Base-by-base conservation (phyloP, 495 filamentous ascomycete genomes). In the Hypoxylon rickii region DNA sequence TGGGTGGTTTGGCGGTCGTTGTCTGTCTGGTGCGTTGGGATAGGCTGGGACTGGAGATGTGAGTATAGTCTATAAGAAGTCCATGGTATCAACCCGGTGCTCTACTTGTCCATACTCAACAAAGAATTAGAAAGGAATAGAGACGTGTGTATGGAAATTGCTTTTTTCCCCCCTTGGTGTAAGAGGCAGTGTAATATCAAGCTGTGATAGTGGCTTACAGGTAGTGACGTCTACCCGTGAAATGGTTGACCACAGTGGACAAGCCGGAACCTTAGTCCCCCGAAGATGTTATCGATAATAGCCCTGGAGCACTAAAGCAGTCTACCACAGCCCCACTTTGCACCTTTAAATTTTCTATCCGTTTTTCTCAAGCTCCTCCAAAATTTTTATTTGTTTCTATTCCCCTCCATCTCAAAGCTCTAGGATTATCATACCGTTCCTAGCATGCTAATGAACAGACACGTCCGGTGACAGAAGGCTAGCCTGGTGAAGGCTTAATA, bases 271-370 rank as follows among this genome's bases (percentile, higher is more conserved):
- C n/a, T n/a, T n/a, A n/a, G n/a, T n/a, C n/a, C n/a, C n/a, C n/a
- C n/a, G n/a, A n/a, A n/a, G n/a, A n/a, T n/a, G 10, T 47, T 52
- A 58, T 58, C 55, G 55, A 58, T 58, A 52, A 59, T 22, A 17
- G 11, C 26, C 12, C 6, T 11, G 16, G 5, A 1, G 15, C 16
- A 19, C n/a, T n/a, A n/a, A n/a, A 44, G 55, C 49, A 43, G 29
- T 49, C 39, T 31, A 13, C 19, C 17, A 10, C 38, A 48, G 13
- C 32, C 18, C 26, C 34, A 38, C n/a, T 18, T 17, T n/a, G 24
- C 4, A 29, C 15, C 40, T 36, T 55, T 55, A 44, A 55, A 61
- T 42, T 55, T 51, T 50, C 37, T 13, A 32, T 18, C 7, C 12
- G 32, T 22, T 45, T 42, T 52, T 63, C 47, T 58, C 34, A 10